Conservation (phyloP, 768 basidiomycete species). For the Clavaria fumosa region DNA sequence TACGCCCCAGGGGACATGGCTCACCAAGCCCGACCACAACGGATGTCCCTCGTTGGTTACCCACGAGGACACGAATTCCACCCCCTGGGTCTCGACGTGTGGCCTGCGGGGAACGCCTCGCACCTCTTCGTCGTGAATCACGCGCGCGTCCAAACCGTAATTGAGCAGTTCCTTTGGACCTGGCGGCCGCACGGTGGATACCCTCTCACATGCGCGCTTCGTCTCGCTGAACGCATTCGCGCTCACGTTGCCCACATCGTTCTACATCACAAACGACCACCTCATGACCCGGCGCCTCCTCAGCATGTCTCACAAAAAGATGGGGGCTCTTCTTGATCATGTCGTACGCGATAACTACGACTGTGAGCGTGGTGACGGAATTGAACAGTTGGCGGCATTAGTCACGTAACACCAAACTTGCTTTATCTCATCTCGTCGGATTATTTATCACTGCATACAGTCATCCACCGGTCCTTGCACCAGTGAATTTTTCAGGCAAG, state of each 20-base stretch:
- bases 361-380: slow-evolving; percentile 67
- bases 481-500: no score
- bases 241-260: slow-evolving; percentile 46
- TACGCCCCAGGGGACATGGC: slow-evolving; percentile 11
- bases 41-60: slow-evolving; percentile 33
- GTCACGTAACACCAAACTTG: no score
- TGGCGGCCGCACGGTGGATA: slow-evolving; percentile 37
- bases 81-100: slow-evolving; percentile 49
- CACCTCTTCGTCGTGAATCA: slow-evolving; percentile 59
- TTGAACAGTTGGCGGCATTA: slow-evolving; percentile 25
- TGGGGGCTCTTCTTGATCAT: slow-evolving; percentile 75
- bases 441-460: no score
- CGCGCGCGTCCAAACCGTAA: slow-evolving; percentile 38
- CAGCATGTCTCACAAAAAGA: slow-evolving; percentile 55
- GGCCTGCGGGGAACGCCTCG: slow-evolving; percentile 33
- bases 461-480: no score
- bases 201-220: slow-evolving; percentile 41
- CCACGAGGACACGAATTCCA: slow-evolving; percentile 51
- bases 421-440: no score
- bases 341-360: slow-evolving; percentile 66
- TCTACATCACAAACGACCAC: slow-evolving; percentile 66
- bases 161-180: slow-evolving; percentile 50
- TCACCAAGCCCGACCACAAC: slow-evolving; percentile 22
- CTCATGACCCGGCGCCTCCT: slow-evolving; percentile 46
- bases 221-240: slow-evolving; percentile 54